Conservation (phyloP, 805 yeast species). For the Soucietia sequanensis region DNA sequence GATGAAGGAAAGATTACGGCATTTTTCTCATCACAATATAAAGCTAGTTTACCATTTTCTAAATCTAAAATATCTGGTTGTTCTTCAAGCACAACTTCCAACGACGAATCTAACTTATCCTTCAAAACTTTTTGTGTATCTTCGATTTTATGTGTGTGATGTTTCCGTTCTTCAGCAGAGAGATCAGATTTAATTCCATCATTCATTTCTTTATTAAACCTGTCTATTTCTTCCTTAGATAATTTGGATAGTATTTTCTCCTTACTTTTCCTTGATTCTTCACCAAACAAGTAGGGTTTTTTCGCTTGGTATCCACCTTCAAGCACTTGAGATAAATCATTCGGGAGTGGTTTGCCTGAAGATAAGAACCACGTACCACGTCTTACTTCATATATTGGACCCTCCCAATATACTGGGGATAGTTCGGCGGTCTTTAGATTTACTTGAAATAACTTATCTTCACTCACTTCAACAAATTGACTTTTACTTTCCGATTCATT, state of each 20-base stretch:
- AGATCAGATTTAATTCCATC: background rate
- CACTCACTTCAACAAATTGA: conserved; percentile 60
- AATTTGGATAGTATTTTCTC: background rate
- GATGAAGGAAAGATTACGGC: conserved; percentile 49
- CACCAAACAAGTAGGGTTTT: conserved; percentile 31
- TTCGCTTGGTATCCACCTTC: conserved; percentile 53
- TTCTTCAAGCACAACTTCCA: conserved; percentile 6
- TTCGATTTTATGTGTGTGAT: no score
- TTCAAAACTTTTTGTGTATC: background rate
- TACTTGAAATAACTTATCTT: conserved; percentile 77
- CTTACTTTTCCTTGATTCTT: conserved; percentile 4
- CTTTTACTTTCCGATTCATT: conserved; percentile 3
- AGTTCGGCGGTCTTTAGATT: conserved; percentile 54
- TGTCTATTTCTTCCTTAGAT: conserved; percentile 6
- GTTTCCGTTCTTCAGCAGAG: background rate
- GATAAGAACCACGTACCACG: conserved; percentile 81
- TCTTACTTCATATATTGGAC: conserved; percentile 78
- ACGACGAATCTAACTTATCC: background rate
- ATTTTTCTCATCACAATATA: conserved; percentile 40
- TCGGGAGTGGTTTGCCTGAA: conserved; percentile 54
- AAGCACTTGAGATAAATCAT: conserved; percentile 50
- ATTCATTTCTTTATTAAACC: background rate
- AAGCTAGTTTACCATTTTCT: conserved; percentile 32
- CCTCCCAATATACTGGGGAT: conserved; percentile 82
- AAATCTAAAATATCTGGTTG: conserved; percentile 30